Base-by-base conservation (phyloP, 2,329 filamentous ascomycete species). In the Phialophora expanda region DNA sequence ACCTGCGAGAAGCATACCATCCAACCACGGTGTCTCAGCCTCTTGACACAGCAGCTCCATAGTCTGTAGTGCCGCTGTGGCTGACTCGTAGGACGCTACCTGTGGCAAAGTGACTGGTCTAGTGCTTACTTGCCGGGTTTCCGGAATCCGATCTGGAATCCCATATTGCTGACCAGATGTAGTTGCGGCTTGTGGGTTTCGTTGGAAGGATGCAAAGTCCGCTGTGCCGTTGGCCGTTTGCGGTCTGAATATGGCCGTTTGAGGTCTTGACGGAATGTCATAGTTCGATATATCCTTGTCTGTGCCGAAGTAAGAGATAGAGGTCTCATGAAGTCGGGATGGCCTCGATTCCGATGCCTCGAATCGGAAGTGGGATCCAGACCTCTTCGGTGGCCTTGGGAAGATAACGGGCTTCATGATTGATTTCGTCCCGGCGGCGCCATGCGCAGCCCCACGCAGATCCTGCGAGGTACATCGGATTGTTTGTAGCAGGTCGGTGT, bases 1-100 rank as follows among this genome's bases (percentile, higher is more conserved):
- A 1, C 95, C 95, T 46, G 91, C 92, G 6, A 98, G 82, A 46
- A 98, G 82, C 82, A 98, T 93, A 1, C 95, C 95, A 75, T 98
- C 94, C 61, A 93, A 86, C 95, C 95, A 99, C 72, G 88, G 86
- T 91, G 92, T 95, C 9, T 84, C 85, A 73, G 89, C 92, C 75
- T 94, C 89, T 73, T 90, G 87, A 75, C 92, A 96, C 6, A 96
- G 79, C 69, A 83, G 86, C 17, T 87, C 88, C 22, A 97, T 82
- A 73, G 92, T 86, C 44, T 91, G 86, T 22, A 96, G 78, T 2
- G 90, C 90, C 6, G 85, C 82, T 55, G 83, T 85, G 8, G 92
- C 92, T 69, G 66, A 66, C 32, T 69, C 67, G 46, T 64, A 67
- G n/a, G 63, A 62, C 20, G 65, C 60, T 20, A 64, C 11, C 17